A percentile compares a stretch with the other conserved stretches of the same genome.
Evolutionary conservation across 345 rosid genomes (phyloP).

Genomic region (Cardamine occulta): DNA sequence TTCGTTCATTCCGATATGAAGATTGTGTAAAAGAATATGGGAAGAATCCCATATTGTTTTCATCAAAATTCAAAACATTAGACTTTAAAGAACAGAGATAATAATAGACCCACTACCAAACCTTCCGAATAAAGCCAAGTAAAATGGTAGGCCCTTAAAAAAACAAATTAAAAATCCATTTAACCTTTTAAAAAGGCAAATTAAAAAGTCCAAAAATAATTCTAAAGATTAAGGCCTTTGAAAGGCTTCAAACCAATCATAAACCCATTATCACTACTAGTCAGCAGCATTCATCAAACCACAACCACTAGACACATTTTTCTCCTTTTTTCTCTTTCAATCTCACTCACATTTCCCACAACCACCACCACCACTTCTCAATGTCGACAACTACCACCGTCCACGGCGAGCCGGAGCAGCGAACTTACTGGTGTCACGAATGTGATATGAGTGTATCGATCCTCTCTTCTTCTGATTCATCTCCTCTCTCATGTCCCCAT

Average conservation of each 20-base stretch:
- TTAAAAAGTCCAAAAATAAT: neutral
- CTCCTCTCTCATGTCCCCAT: constrained; percentile 52
- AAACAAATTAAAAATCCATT: constrained; percentile 13
- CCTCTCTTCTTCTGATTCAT: constrained; percentile 23
- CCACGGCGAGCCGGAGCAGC: constrained; percentile 36
- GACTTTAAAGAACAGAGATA: neutral
- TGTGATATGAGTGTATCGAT: constrained; percentile 64
- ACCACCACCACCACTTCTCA: constrained; percentile 37
- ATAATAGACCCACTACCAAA: constrained; percentile 35
- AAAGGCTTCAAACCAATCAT: constrained; percentile 25
- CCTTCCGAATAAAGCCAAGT: constrained; percentile 41
- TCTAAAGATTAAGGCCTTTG: neutral
- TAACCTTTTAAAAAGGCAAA: neutral
- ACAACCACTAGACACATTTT: constrained; percentile 37
- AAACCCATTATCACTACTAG: constrained; percentile 30
- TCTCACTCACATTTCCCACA: constrained; percentile 14
- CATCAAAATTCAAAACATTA: neutral
- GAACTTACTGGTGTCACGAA: constrained; percentile 67
- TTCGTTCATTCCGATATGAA: no score
- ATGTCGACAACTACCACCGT: constrained; percentile 37
- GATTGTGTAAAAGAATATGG: no score
- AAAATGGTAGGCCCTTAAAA: constrained; percentile 27
- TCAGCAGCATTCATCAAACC: neutral
- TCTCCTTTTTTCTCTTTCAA: neutral
- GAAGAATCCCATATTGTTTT: neutral